Percentiles rank a stretch among this genome's conserved stretches.
phyloP scores from a whole-genome alignment of 2,329 filamentous ascomycete genomes.

The Fusarium sp. region DNA sequence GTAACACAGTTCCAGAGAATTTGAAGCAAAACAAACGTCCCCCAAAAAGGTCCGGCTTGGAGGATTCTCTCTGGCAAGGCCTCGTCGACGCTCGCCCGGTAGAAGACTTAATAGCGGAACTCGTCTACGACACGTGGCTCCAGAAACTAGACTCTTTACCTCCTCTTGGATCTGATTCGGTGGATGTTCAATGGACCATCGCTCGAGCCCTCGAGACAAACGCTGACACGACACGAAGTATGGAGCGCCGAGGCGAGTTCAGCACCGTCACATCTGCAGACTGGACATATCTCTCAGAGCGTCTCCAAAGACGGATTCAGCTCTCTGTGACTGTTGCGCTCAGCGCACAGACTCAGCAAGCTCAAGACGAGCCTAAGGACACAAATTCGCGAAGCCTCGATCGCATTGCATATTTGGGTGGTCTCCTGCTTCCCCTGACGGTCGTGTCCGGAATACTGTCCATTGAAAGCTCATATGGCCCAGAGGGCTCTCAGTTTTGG shows the following conservation, averaged over 20 bases:
- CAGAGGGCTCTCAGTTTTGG: constrained; percentile 56
- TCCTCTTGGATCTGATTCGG: constrained; percentile 19
- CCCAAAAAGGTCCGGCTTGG: constrained; percentile 28
- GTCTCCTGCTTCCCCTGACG: constrained; percentile 60
- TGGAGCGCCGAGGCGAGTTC: constrained; percentile 35
- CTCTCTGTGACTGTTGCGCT: constrained; percentile 27
- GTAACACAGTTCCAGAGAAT: constrained; percentile 1
- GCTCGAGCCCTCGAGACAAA: constrained; percentile 43
- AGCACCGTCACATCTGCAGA: constrained; percentile 26
- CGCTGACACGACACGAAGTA: constrained; percentile 34
- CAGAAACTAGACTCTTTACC: constrained; percentile 38
- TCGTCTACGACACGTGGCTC: constrained; percentile 45
- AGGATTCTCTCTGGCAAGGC: constrained; percentile 35
- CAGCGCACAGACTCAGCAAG: constrained; percentile 11
- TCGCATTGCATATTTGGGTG: constrained; percentile 62
- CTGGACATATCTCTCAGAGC: constrained; percentile 40
- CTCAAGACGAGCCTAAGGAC: constrained; percentile 34
- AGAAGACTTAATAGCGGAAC: constrained; percentile 40
- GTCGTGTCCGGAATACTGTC: constrained; percentile 60
- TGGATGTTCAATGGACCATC: constrained; percentile 38
- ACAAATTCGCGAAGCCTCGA: constrained; percentile 56
- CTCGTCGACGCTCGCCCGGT: constrained; percentile 26
- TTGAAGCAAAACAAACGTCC: neutral
- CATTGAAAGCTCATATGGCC: constrained; percentile 59
- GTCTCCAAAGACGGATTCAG: constrained; percentile 41